Conservation (phyloP, 2,329 filamentous ascomycete genomes). For the Saccharata proteae region DNA sequence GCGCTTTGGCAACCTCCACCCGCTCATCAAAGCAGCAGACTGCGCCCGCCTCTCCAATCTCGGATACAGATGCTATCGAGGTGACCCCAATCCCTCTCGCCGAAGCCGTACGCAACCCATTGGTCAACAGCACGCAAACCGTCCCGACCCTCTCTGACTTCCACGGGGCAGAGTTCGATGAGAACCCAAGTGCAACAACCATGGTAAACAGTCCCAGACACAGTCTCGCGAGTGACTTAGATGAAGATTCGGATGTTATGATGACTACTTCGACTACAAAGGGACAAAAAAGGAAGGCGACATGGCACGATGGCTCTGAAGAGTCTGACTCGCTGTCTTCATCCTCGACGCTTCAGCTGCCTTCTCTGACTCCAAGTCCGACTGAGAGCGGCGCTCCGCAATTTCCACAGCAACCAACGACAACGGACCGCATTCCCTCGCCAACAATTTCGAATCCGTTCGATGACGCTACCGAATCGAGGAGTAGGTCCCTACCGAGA, state of each 20-base stretch:
- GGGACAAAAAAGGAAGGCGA: neutral
- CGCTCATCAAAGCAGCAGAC: neutral
- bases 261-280: neutral
- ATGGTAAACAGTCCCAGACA: neutral
- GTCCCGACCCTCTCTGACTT: constrained; percentile 21
- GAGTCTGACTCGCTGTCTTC: constrained; percentile 18
- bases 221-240: constrained; percentile 15
- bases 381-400: neutral
- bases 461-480: no score
- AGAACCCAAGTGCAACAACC: no score
- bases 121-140: constrained; percentile 32
- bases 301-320: constrained; percentile 28
- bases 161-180: no score
- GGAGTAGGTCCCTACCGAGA: constrained; percentile 9
- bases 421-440: neutral
- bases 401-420: neutral
- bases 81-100: neutral
- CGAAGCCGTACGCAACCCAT: constrained; percentile 26
- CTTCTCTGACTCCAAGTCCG: constrained; percentile 14
- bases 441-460: no score
- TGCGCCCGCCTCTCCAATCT: neutral
- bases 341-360: constrained; percentile 15
- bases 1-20: constrained; percentile 1
- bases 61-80: neutral
- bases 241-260: constrained; percentile 1